phyloP scores from a whole-genome alignment of 2,329 filamentous ascomycete species.

The Chalaropsis ovoidea region DNA sequence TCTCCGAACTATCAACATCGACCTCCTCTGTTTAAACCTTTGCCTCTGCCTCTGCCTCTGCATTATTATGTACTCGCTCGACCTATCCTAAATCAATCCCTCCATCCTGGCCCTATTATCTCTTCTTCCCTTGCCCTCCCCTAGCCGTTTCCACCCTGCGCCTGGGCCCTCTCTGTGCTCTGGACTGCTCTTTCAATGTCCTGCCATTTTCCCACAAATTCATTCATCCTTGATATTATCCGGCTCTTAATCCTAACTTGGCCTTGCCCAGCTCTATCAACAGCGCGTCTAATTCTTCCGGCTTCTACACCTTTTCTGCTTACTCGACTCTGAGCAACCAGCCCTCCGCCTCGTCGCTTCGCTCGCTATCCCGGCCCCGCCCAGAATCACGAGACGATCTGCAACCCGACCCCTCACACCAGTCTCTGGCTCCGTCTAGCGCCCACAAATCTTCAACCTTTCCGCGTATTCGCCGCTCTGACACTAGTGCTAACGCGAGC shows the following conservation, averaged over 20 bases:
- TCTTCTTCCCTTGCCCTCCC: not conserved
- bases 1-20: not conserved
- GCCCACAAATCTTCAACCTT: slow-evolving; percentile 21
- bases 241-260: slow-evolving; percentile 24
- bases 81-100: not conserved
- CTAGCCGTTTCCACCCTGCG: not conserved
- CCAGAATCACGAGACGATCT: slow-evolving; percentile 17
- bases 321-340: slow-evolving; percentile 7
- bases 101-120: not conserved
- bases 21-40: not conserved
- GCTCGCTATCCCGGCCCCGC: slow-evolving; percentile 14
- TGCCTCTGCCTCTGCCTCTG: not conserved
- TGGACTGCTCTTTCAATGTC: not conserved
- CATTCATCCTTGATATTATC: not conserved
- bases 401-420: not conserved
- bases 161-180: not conserved
- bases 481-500: slow-evolving; percentile 10
- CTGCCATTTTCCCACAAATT: not conserved
- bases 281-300: slow-evolving; percentile 13
- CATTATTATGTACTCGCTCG: not conserved
- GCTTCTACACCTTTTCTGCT: slow-evolving; percentile 22
- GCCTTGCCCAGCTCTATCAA: slow-evolving; percentile 16
- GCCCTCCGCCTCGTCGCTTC: slow-evolving; percentile 15
- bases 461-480: slow-evolving; percentile 16
- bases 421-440: slow-evolving; percentile 17